These are phyloP conservation scores for Metschnikowia noctiluminum DNA, from an alignment of 805 yeast genomes.

Conservation along the genomic window DNA sequence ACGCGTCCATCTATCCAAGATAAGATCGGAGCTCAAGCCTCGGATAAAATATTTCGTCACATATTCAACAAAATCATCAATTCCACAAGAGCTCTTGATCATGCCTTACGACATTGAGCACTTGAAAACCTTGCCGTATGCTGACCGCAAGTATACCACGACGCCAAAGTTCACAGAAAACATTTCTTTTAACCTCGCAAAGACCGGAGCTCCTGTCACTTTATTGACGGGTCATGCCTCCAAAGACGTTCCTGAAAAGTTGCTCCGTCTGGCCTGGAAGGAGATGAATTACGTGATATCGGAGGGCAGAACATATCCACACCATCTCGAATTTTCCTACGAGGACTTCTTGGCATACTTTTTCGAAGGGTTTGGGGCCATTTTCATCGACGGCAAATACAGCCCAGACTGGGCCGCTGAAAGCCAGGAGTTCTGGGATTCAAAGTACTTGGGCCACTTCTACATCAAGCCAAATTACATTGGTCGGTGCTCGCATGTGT, in stretches of 20 bases:
- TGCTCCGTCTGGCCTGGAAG: conserved; percentile 44
- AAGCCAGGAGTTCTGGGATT: conserved; percentile 42
- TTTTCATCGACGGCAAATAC: conserved; percentile 47
- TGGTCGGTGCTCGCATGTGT: conserved; percentile 81
- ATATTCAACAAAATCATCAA: too few relatives aligned
- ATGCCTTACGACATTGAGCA: conserved; percentile 10
- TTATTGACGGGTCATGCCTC: conserved; percentile 55
- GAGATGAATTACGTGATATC: conserved; percentile 66
- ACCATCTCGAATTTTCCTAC: conserved; percentile 35
- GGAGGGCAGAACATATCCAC: conserved; percentile 76
- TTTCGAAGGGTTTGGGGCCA: conserved; percentile 63
- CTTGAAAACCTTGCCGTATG: conserved; percentile 30
- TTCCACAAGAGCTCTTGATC: neutral
- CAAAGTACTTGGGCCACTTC: conserved; percentile 63
- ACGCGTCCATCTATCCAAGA: too few relatives aligned
- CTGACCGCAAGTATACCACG: conserved; percentile 23
- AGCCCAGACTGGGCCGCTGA: conserved; percentile 29
- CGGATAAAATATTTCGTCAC: too few relatives aligned
- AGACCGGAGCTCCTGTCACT: conserved; percentile 47
- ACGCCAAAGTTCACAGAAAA: conserved; percentile 35
- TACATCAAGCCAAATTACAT: conserved; percentile 83
- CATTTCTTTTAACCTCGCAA: conserved; percentile 38
- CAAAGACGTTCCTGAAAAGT: conserved; percentile 46
- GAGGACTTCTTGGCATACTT: conserved; percentile 62
- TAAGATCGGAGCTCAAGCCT: too few relatives aligned